Percentiles rank a stretch among this genome's conserved stretches.
phyloP scores from a whole-genome alignment of 768 basidiomycete species.

The Agrocybe pediades region DNA sequence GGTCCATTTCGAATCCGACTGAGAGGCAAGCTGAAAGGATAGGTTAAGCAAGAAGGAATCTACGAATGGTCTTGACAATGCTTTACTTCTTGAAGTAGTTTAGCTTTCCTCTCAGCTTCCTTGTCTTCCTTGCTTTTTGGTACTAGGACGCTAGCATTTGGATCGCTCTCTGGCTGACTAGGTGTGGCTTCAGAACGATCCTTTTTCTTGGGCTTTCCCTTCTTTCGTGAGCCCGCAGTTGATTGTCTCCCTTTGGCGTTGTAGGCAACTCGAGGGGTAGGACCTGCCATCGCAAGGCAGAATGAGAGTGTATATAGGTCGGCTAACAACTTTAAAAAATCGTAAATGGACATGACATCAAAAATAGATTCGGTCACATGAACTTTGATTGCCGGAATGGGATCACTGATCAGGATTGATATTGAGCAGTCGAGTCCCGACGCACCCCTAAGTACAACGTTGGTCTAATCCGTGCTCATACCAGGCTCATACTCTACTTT shows the following conservation, averaged over 20 bases:
- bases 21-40: slow-evolving; percentile 40
- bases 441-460: no score
- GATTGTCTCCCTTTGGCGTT: slow-evolving; percentile 75
- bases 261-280: slow-evolving; percentile 36
- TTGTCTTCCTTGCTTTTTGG: slow-evolving; percentile 64
- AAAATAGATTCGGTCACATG: background rate
- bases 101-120: slow-evolving; percentile 60
- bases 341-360: background rate
- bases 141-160: slow-evolving; percentile 60
- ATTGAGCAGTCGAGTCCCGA: no score
- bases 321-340: background rate
- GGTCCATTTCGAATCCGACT: slow-evolving; percentile 73
- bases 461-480: no score
- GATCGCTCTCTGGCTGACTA: slow-evolving; percentile 35
- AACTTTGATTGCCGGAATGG: background rate
- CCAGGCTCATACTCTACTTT: no score
- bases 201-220: slow-evolving; percentile 47
- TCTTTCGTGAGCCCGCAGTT: slow-evolving; percentile 61
- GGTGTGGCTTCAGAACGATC: slow-evolving; percentile 11
- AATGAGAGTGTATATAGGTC: background rate
- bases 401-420: no score
- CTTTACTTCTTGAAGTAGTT: slow-evolving; percentile 60
- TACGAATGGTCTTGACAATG: background rate
- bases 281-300: slow-evolving; percentile 20
- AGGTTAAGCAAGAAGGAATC: slow-evolving; percentile 1